Evolutionary conservation across 257 asterid genomes (phyloP), one percentile per base, ranked within the genome.

Genomic region (Nyctanthes arbortristis): DNA sequence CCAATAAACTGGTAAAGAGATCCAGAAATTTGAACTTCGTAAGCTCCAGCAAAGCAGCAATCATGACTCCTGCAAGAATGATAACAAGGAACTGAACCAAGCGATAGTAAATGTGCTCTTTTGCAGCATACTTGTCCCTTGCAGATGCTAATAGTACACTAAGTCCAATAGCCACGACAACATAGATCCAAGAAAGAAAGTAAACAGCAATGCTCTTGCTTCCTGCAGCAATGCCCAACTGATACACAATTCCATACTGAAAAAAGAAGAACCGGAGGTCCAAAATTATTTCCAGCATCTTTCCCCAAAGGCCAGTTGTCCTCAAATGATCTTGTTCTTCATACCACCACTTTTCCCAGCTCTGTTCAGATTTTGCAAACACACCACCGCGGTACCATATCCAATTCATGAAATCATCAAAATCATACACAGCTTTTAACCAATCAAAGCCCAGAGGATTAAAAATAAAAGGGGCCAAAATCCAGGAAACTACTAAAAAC

Each of bases 281-380:
- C 64, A 93, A 67, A 70, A 93, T 87, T 32, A 93, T 91, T 80
- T 93, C 98, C 75, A 91, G 79, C 70, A 93, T 64, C 68, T 93
- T 93, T 32, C 99, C 97, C 97, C 99, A 93, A 13, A 93, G 89
- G 20, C 99, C 96, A 24, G 99, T 93, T 45, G 92, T 87, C 76
- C 95, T 82, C 77, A 93, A 81, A 74, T 93, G 97, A 52, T 88
- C 96, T 70, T 91, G 97, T 63, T 91, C 97, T 75, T 91, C 96
- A 3, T 91, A 89, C 97, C 97, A 91, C 97, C 97, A 91, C 13
- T 88, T 85, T 73, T 91, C 97, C 97, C 97, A 91, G 75, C 97
- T 87, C 63, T 77, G 90, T 25, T 91, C 97, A 5, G 97, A 81
- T 84, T 82, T 93, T 58, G 79, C 84, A 33, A 93, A 73, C 71